phyloP scores from a whole-genome alignment of 192 early-diverging fungal genomes.

The Diversispora epigaea region DNA sequence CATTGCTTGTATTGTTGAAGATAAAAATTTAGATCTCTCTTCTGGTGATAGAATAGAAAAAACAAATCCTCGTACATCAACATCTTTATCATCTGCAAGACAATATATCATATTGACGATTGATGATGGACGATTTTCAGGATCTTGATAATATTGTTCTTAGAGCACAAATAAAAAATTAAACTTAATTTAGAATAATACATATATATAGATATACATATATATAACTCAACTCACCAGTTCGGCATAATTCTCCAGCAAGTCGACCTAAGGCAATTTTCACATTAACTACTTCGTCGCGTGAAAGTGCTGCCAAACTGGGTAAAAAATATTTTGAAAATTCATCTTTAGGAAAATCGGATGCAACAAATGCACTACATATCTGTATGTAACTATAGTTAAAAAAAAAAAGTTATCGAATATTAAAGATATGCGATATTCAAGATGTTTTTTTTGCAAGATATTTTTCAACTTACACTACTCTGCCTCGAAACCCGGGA shows the following conservation, averaged over 20 bases:
- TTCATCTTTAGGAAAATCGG: constrained; percentile 53
- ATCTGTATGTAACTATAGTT: constrained; percentile 67
- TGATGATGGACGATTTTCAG: constrained; percentile 1
- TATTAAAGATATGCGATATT: constrained; percentile 38
- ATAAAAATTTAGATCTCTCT: constrained; percentile 10
- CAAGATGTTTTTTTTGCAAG: constrained; percentile 38
- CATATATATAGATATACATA: too few relatives aligned
- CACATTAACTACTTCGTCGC: constrained; percentile 70
- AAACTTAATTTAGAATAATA: not conserved
- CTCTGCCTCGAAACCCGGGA: constrained; percentile 52
- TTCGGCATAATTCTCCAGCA: constrained; percentile 32
- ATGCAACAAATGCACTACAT: constrained; percentile 58
- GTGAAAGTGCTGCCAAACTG: constrained; percentile 53
- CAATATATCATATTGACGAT: constrained; percentile 1
- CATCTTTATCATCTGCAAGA: constrained; percentile 15
- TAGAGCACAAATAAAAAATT: not conserved
- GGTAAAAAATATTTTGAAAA: constrained; percentile 74
- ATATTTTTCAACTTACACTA: constrained; percentile 52
- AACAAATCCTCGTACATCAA: constrained; percentile 25
- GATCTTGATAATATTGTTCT: constrained; percentile 25
- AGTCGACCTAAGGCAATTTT: constrained; percentile 69
- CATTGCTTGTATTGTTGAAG: constrained; percentile 4
- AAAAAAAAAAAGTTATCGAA: constrained; percentile 51
- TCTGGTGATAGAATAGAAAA: not conserved
- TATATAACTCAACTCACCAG: constrained; percentile 9